Conservation (phyloP, 305 asterid genomes). For the Fraxinus sp. region DNA sequence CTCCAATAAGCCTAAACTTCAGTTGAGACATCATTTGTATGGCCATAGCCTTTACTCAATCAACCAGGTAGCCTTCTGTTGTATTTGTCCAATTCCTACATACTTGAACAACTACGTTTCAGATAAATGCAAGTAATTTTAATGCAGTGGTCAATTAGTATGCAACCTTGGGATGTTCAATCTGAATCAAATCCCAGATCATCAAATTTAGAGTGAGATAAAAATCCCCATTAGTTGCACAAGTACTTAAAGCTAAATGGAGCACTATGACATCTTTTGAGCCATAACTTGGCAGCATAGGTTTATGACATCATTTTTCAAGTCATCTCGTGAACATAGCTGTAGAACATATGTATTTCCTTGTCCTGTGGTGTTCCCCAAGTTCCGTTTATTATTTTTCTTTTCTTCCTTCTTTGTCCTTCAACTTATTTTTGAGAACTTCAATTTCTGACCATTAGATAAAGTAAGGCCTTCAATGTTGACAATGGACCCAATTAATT, state of each 20-base stretch:
- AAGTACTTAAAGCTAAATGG: not conserved
- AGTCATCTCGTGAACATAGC: not conserved
- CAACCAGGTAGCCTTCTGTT: not conserved
- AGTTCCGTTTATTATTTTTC: not conserved
- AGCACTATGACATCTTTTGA: not conserved
- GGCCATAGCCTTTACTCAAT: not conserved
- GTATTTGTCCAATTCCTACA: not conserved
- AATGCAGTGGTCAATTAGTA: not conserved
- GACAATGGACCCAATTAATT: slow-evolving; percentile 3
- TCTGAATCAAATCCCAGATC: not conserved
- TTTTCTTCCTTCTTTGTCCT: not conserved
- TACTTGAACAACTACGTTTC: not conserved
- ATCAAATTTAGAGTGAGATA: not conserved
- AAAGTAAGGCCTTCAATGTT: not conserved
- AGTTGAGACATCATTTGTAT: not conserved
- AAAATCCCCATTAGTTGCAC: not conserved
- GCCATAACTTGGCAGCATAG: not conserved
- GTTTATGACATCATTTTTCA: not conserved
- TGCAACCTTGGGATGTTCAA: not conserved
- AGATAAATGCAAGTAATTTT: not conserved
- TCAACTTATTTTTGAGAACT: not conserved
- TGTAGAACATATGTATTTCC: not conserved
- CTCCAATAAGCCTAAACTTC: not conserved
- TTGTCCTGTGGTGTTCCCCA: not conserved
- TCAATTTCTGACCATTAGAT: not conserved